These are phyloP conservation scores for Berberis thunbergii DNA, from an alignment of 164 flowering plant genomes.

Conservation along the genomic window DNA sequence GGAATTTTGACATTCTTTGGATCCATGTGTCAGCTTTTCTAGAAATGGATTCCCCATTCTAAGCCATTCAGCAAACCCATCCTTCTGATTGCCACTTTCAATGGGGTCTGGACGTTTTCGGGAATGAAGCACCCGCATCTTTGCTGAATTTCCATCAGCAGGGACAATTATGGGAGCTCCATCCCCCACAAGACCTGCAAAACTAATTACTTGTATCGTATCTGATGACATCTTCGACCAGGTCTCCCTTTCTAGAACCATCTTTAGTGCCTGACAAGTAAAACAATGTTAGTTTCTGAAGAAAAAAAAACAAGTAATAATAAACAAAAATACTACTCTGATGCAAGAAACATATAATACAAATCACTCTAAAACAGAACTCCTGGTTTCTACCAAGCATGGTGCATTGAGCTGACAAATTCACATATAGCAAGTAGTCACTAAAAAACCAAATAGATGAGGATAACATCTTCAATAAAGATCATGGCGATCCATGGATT, in stretches of 20 bases:
- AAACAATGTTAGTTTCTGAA: neutral
- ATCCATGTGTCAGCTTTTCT: conserved; percentile 26
- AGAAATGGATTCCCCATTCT: conserved; percentile 67
- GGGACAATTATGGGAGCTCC: conserved; percentile 72
- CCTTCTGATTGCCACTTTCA: conserved; percentile 28
- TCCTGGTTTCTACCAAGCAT: too few species aligned
- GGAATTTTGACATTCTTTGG: conserved; percentile 32
- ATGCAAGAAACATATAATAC: too few species aligned
- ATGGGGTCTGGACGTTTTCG: conserved; percentile 26
- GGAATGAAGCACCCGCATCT: conserved; percentile 26
- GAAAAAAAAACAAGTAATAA: too few species aligned
- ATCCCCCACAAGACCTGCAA: conserved; percentile 94
- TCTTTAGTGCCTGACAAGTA: conserved; percentile 68
- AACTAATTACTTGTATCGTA: conserved; percentile 64
- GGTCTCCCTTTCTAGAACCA: conserved; percentile 91
- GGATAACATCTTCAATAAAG: too few species aligned
- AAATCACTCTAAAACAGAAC: too few species aligned
- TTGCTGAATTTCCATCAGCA: conserved; percentile 32
- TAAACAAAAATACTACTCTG: too few species aligned
- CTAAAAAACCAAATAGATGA: too few species aligned
- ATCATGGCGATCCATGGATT: too few species aligned
- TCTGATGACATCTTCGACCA: conserved; percentile 78
- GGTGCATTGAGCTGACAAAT: neutral
- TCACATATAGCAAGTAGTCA: too few species aligned
- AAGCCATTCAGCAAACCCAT: conserved; percentile 71